Conservation (phyloP, 805 yeast genomes). For the Saccharomyces cerevisiae region DNA sequence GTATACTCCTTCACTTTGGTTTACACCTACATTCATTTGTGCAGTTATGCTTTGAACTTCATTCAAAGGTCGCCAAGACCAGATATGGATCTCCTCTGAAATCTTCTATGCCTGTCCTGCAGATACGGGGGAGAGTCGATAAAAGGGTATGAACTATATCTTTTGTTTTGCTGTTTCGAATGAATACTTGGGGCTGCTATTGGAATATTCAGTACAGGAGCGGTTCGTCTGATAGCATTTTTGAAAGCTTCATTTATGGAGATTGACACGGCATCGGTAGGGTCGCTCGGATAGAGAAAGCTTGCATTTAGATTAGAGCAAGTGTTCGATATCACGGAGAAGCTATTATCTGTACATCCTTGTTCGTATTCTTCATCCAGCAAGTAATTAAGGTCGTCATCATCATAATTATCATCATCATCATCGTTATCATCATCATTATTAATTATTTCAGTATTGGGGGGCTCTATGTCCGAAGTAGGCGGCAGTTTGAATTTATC, state of each 20-base stretch:
- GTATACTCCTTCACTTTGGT: background rate
- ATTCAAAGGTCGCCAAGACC: background rate
- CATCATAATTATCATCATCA: slow-evolving; percentile 1
- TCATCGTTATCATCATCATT: background rate
- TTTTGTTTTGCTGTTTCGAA: background rate
- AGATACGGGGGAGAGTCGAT: background rate
- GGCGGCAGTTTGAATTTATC: background rate
- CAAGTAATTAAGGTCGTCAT: slow-evolving; percentile 18
- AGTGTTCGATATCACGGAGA: background rate
- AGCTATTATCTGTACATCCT: slow-evolving; percentile 4
- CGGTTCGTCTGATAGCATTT: background rate
- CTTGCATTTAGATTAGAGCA: background rate
- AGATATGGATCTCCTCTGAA: background rate
- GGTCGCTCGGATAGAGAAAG: background rate
- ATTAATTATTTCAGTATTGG: background rate
- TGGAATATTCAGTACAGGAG: background rate
- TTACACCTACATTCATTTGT: background rate
- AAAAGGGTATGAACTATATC: background rate
- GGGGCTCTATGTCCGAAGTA: background rate
- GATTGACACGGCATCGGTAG: background rate
- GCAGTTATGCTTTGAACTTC: background rate
- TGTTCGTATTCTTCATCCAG: slow-evolving; percentile 12
- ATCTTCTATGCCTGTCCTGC: background rate
- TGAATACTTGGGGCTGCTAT: background rate
- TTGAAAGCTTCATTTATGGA: slow-evolving; percentile 12